Evolutionary conservation across 192 early-diverging fungal species (phyloP).

Genomic region (Podila verticillata): DNA sequence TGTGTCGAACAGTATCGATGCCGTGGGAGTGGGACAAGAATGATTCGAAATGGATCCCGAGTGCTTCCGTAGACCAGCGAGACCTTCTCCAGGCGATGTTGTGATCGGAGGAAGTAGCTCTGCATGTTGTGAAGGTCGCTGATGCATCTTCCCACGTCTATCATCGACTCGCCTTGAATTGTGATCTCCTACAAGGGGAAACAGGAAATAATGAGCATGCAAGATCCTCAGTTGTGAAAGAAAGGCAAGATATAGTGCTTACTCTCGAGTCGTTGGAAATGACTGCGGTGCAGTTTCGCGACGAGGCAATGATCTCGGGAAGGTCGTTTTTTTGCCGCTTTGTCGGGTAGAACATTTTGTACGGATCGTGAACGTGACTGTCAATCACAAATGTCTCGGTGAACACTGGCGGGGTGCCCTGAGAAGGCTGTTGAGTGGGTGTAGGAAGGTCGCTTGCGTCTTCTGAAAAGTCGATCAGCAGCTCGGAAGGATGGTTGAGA

Average conservation of each 20-base stretch:
- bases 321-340: conserved; percentile 25
- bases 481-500: neutral
- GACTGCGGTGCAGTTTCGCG: neutral
- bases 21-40: conserved; percentile 15
- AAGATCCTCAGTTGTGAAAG: neutral
- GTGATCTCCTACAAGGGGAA: neutral
- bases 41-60: conserved; percentile 20
- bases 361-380: conserved; percentile 7
- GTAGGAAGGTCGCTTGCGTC: neutral
- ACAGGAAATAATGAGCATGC: neutral
- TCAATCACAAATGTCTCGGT: conserved; percentile 12
- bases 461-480: conserved; percentile 24
- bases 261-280: conserved; percentile 14
- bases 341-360: conserved; percentile 30
- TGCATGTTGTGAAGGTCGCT: conserved; percentile 18
- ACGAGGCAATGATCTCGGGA: conserved; percentile 23
- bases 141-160: neutral
- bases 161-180: conserved; percentile 5
- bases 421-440: neutral
- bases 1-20: conserved; percentile 14
- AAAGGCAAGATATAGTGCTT: neutral
- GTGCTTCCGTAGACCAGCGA: conserved; percentile 33
- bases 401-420: neutral
- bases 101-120: conserved; percentile 21
- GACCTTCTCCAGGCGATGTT: neutral